Conservation (phyloP, 768 basidiomycete species). For the Phylloporus scabripes region DNA sequence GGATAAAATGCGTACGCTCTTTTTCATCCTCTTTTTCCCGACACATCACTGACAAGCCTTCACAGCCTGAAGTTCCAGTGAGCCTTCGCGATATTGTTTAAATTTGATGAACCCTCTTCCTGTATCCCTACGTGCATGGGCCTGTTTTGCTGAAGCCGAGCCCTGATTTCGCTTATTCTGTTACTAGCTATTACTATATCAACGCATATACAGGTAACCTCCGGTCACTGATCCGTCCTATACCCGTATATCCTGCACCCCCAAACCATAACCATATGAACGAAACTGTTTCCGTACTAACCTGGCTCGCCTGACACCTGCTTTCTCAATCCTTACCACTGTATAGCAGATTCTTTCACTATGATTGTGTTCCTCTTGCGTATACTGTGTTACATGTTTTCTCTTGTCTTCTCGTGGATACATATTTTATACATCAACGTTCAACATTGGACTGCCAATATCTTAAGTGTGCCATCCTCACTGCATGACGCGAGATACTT, state of each 20-base stretch:
- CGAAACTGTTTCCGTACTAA: conserved; percentile 63
- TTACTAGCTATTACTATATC: conserved; percentile 45
- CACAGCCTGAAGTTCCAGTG: conserved; percentile 85
- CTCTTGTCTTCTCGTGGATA: conserved; percentile 26
- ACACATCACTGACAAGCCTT: conserved; percentile 20
- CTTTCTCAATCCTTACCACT: conserved; percentile 45
- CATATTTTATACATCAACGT: conserved; percentile 43
- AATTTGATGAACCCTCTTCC: conserved; percentile 48
- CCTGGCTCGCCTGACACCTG: conserved; percentile 29
- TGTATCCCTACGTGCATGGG: conserved; percentile 78
- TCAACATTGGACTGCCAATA: conserved; percentile 57
- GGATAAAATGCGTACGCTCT: conserved; percentile 83
- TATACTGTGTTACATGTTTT: conserved; percentile 28
- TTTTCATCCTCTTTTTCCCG: neutral
- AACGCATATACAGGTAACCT: conserved; percentile 40
- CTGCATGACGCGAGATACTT: conserved; percentile 78
- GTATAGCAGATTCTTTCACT: conserved; percentile 53
- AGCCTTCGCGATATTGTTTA: conserved; percentile 86
- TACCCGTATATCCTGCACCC: conserved; percentile 65
- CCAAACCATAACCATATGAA: conserved; percentile 27
- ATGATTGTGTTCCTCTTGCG: conserved; percentile 15
- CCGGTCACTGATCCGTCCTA: conserved; percentile 40
- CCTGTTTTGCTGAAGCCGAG: conserved; percentile 30
- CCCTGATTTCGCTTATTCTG: conserved; percentile 32
- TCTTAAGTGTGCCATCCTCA: conserved; percentile 87